These are phyloP conservation scores for Larix kaempferi DNA, from an alignment of 75 land plant species.

Conservation along the genomic window DNA sequence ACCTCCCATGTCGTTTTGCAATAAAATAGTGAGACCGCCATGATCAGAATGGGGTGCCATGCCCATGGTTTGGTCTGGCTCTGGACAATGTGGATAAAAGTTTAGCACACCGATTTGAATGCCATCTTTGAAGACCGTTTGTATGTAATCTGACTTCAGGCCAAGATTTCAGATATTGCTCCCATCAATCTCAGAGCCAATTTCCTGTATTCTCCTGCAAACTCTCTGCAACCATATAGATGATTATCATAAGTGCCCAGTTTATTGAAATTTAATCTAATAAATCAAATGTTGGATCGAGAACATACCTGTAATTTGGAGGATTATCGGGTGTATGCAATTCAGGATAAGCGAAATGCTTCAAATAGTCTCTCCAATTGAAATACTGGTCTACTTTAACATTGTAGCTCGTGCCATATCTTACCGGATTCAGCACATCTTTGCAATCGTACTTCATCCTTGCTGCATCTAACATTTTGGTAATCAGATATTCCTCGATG, in stretches of 20 bases:
- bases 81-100: too few species aligned
- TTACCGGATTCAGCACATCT: constrained; percentile 62
- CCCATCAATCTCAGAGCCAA: constrained; percentile 32
- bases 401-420: constrained; percentile 75
- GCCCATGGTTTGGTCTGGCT: too few species aligned
- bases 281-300: not conserved
- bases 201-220: constrained; percentile 17
- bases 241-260: not conserved
- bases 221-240: constrained; percentile 23
- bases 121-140: constrained; percentile 33
- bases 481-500: constrained; percentile 21
- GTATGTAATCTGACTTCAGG: constrained; percentile 36
- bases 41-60: too few species aligned
- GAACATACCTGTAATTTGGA: constrained; percentile 42
- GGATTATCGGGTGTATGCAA: constrained; percentile 47
- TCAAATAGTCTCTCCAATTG: constrained; percentile 85
- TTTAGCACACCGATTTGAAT: constrained; percentile 41
- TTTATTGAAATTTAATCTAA: not conserved
- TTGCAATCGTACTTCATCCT: constrained; percentile 63
- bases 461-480: constrained; percentile 36
- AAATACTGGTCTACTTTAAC: constrained; percentile 37
- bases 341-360: constrained; percentile 76
- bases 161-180: constrained; percentile 57
- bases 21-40: too few species aligned
- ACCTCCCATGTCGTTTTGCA: too few species aligned